A percentile compares a stretch with the other conserved stretches of the same genome.
phyloP scores from a whole-genome alignment of 495 filamentous ascomycete genomes.

The Cryomyces antarcticus region DNA sequence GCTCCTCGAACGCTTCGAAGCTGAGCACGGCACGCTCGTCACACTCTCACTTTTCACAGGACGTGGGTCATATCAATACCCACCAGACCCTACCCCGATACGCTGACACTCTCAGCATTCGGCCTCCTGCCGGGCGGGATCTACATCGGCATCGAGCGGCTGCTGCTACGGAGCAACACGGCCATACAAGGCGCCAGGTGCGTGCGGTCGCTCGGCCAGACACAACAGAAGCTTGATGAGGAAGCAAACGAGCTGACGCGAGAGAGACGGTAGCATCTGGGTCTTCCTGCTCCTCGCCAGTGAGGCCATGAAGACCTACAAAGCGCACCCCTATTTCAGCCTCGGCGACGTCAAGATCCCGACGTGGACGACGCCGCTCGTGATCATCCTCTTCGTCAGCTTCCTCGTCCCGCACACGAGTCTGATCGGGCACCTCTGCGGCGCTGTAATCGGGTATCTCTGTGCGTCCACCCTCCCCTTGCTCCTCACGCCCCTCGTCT shows the following conservation, averaged over 20 bases:
- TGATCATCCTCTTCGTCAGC: constrained; percentile 45
- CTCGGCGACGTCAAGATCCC: constrained; percentile 59
- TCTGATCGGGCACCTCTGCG: constrained; percentile 70
- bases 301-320: constrained; percentile 67
- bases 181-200: constrained; percentile 69
- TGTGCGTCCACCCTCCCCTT: constrained; percentile 32
- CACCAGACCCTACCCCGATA: neutral
- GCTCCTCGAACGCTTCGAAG: constrained; percentile 78
- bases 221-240: neutral
- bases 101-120: constrained; percentile 11
- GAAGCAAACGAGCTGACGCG: constrained; percentile 1
- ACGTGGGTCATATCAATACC: constrained; percentile 36
- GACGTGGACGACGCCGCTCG: constrained; percentile 76
- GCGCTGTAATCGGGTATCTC: constrained; percentile 60
- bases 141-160: constrained; percentile 16
- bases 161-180: constrained; percentile 11
- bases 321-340: constrained; percentile 49
- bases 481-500: neutral
- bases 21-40: constrained; percentile 80
- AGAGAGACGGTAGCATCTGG: constrained; percentile 43
- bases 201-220: constrained; percentile 6
- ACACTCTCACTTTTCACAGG: constrained; percentile 69
- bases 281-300: constrained; percentile 69
- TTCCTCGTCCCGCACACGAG: constrained; percentile 63
- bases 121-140: constrained; percentile 16